A percentile compares a stretch with the other conserved stretches of the same genome.
Evolutionary conservation across 345 rosid genomes (phyloP).

Genomic region (Populus deltoides): DNA sequence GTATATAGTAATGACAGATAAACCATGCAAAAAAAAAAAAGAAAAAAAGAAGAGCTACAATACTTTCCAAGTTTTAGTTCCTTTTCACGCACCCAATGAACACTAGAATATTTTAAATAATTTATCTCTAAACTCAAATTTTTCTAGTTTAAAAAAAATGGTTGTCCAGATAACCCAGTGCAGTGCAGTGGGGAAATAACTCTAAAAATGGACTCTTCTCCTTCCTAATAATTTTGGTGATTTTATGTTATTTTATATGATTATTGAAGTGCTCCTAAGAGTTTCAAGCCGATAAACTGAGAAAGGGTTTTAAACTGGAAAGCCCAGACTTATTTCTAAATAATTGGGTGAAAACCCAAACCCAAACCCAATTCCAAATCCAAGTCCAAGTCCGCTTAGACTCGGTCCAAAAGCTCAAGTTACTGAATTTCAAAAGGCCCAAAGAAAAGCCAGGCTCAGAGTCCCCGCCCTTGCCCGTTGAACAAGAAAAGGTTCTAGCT

Average conservation of each 20-base stretch:
- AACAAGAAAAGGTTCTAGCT: constrained; percentile 15
- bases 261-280: not conserved
- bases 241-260: too few relatives aligned
- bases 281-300: not conserved
- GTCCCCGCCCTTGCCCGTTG: constrained; percentile 12
- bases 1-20: too few relatives aligned
- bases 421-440: not conserved
- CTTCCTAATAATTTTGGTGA: too few relatives aligned
- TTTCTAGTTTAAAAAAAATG: too few relatives aligned
- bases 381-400: not conserved
- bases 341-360: not conserved
- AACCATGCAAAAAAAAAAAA: too few relatives aligned
- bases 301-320: not conserved
- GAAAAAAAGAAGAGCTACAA: too few relatives aligned
- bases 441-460: not conserved
- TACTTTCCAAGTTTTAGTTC: too few relatives aligned
- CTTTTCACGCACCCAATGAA: not conserved
- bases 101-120: too few relatives aligned
- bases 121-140: not conserved
- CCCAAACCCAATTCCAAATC: not conserved
- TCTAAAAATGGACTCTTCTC: too few relatives aligned
- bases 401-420: not conserved
- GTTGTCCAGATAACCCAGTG: too few relatives aligned
- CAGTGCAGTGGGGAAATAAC: too few relatives aligned
- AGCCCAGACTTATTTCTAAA: not conserved